A percentile compares a stretch with the other conserved stretches of the same genome.
phyloP scores from a whole-genome alignment of 805 yeast species.

The Nakazawaea ernobii region DNA sequence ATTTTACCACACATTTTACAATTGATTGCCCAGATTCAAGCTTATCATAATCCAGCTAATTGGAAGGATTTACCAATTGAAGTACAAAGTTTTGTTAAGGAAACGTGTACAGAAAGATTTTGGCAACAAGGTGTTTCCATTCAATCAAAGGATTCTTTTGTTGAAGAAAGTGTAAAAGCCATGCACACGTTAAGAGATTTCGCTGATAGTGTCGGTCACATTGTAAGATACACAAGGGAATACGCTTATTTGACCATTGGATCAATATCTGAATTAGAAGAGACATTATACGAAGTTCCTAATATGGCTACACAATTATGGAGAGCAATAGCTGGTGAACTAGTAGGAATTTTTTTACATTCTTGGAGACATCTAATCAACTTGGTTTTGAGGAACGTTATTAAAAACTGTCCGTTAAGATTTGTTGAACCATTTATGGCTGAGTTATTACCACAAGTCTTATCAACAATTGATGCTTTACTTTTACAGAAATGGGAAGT shows the following conservation, averaged over 20 bases:
- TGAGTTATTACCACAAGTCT: constrained; percentile 71
- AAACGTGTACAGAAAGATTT: constrained; percentile 86
- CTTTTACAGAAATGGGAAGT: constrained; percentile 72
- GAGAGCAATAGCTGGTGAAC: constrained; percentile 82
- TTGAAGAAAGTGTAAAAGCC: constrained; percentile 91
- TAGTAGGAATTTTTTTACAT: constrained; percentile 84
- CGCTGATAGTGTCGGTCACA: constrained; percentile 97
- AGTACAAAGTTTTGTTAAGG: constrained; percentile 87
- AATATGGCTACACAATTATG: constrained; percentile 70
- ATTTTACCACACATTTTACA: constrained; percentile 88
- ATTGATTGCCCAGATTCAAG: constrained; percentile 82
- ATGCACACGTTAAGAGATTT: constrained; percentile 91
- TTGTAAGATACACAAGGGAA: constrained; percentile 91
- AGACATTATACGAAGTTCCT: constrained; percentile 81
- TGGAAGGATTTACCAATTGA: constrained; percentile 86
- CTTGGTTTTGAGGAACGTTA: constrained; percentile 77
- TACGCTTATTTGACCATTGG: constrained; percentile 89
- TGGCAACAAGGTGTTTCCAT: constrained; percentile 99
- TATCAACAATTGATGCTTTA: constrained; percentile 67
- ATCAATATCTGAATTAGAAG: constrained; percentile 85
- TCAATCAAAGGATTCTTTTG: constrained; percentile 88
- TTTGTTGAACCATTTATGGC: constrained; percentile 65
- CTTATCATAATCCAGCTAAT: constrained; percentile 89
- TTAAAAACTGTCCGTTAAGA: constrained; percentile 80
- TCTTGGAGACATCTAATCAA: constrained; percentile 97